Evolutionary conservation across 129 eudicot species (phyloP).

Genomic region (Escallonia rubra): DNA sequence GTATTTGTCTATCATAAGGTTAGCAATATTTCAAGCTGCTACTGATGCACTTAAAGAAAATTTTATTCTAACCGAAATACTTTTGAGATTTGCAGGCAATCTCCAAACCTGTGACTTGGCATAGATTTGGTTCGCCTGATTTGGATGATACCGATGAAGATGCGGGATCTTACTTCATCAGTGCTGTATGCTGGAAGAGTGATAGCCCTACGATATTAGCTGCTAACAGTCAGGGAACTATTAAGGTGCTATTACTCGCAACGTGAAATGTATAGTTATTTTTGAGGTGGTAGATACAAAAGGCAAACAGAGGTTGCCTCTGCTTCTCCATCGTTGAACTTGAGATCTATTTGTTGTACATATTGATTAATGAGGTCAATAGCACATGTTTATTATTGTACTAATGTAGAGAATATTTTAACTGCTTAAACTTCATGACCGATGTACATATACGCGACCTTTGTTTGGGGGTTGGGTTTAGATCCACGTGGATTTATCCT

Average conservation of each 20-base stretch:
- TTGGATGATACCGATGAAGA: constrained; percentile 66
- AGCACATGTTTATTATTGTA: no score
- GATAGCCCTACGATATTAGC: constrained; percentile 72
- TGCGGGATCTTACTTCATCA: constrained; percentile 61
- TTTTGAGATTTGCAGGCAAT: constrained; percentile 48
- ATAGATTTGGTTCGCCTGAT: constrained; percentile 63
- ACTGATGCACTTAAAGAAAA: neutral
- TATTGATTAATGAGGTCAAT: no score
- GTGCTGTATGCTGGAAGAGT: constrained; percentile 89
- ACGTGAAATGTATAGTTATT: constrained; percentile 16
- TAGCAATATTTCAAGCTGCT: neutral
- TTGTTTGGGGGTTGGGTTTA: no score
- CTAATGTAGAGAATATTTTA: no score
- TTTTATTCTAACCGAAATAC: constrained; percentile 1
- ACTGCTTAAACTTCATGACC: no score
- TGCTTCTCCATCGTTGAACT: no score
- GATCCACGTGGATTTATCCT: no score
- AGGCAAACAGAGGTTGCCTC: constrained; percentile 6
- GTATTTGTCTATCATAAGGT: constrained; percentile 75
- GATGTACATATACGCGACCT: no score
- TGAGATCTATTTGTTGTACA: no score
- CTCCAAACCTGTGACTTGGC: constrained; percentile 61
- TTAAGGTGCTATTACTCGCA: constrained; percentile 74
- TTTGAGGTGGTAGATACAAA: neutral
- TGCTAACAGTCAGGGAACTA: constrained; percentile 80